Evolutionary conservation across 257 asterid genomes (phyloP), one percentile per base, ranked within the genome.

Genomic region (Nicotiana knightiana): DNA sequence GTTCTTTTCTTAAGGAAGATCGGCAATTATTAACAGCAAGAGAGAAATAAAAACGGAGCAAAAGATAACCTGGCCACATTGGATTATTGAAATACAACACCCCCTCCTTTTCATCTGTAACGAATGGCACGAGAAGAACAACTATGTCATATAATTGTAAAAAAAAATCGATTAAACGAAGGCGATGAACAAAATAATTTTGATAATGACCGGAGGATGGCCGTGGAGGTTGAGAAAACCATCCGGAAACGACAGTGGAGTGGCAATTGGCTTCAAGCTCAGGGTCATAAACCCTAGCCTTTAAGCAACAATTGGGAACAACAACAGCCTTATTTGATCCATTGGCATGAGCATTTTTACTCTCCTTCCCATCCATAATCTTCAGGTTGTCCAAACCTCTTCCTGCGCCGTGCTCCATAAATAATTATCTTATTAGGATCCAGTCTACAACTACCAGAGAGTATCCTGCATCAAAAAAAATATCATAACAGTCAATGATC

Each of bases 51-150:
- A 24, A 80, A 13, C 28, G 21, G 59, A 64, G 32, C 51, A 66
- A 84, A 66, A 37, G 9, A 79, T 58, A 82, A 94, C 99, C 99
- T 89, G 98, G 99, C 99, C 99, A 96, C 99, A 96, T 96, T 76
- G 99, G 98, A 84, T 96, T 96, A 91, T 96, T 93, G 84, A 91
- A 96, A 81, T 89, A 93, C 80, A 91, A 81, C 35, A 79, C 87
- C 67, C 84, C 89, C 82, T 75, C 86, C 67, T 89, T 80, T 83
- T 86, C 84, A 67, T 85, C 99, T 96, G 92, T 30, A 81, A 30
- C 65, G 39, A 54, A 85, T 3, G 59, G 46, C 85, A 88, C 26
- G 21, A 64, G 26, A 79, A 67, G 39, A 79, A 48, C 4, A 48
- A 82, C 30, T 67, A 67, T 33, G 28, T 16, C 81, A 83, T 30